Conservation (phyloP, 2,329 filamentous ascomycete genomes). For the Penicillium rolfsii region DNA sequence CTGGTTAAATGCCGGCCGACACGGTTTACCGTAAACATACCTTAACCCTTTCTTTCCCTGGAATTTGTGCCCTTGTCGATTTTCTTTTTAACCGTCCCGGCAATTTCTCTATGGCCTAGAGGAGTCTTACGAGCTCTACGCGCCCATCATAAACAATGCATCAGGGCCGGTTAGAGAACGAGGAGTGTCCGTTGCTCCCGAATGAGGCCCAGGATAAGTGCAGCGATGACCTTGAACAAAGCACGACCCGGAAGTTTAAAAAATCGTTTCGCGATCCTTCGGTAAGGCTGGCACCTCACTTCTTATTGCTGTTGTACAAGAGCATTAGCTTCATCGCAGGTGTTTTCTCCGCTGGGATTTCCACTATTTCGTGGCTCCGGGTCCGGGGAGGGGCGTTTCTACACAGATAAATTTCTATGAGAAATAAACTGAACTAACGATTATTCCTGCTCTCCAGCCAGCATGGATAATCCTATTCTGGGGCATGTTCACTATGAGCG, state of each 20-base stretch:
- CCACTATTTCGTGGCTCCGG: not conserved
- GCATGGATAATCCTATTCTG: conserved; percentile 2
- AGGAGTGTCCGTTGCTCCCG: not conserved
- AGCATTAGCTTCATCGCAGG: not conserved
- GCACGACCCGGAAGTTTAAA: not conserved
- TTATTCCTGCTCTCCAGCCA: not conserved
- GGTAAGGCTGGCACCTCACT: not conserved
- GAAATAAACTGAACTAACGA: not conserved
- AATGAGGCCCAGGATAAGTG: not conserved
- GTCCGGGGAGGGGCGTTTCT: too few relatives aligned
- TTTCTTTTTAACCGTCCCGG: not conserved
- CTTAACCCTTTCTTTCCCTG: not conserved
- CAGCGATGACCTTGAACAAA: not conserved
- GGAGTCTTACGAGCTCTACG: not conserved
- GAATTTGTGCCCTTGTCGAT: not conserved
- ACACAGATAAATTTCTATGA: too few relatives aligned
- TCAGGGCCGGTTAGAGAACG: not conserved
- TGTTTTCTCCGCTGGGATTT: not conserved
- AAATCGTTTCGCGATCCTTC: not conserved
- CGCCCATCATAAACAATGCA: not conserved
- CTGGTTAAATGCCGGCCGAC: not conserved
- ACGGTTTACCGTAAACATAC: not conserved
- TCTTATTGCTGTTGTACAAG: not conserved
- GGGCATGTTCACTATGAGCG: conserved; percentile 1
- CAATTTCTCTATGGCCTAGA: not conserved